Percentiles rank a stretch among this genome's conserved stretches.
Evolutionary conservation across 139 green algal genomes (phyloP).

Genomic region (Spirogloea muscicola): DNA sequence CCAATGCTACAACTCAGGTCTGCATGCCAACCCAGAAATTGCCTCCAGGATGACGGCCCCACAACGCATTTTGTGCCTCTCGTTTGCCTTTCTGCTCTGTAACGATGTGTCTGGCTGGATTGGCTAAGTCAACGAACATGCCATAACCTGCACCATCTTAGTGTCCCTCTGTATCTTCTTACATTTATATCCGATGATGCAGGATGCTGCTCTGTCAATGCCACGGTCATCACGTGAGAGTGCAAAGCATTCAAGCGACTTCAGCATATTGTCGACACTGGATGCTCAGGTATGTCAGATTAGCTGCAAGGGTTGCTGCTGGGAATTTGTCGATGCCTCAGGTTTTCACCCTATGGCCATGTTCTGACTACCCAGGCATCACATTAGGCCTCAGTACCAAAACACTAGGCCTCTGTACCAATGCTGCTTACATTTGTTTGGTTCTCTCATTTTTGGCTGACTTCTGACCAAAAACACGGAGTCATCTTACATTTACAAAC

Average conservation of each 20-base stretch:
- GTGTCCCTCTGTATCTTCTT: background rate
- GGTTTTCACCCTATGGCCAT: background rate
- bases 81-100: background rate
- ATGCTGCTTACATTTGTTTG: background rate
- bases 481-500: background rate
- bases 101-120: background rate
- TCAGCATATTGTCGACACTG: constrained; percentile 45
- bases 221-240: constrained; percentile 3
- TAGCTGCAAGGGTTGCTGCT: background rate
- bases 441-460: background rate
- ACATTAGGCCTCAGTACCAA: background rate
- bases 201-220: constrained; percentile 1
- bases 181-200: background rate
- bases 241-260: constrained; percentile 40
- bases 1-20: constrained; percentile 65
- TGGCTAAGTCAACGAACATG: background rate
- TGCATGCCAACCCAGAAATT: no score
- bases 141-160: no score
- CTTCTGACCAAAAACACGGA: background rate
- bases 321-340: background rate
- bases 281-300: constrained; percentile 33
- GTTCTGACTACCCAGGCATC: background rate
- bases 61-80: background rate
- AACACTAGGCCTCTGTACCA: background rate
- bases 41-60: background rate